A percentile compares a stretch with the other conserved stretches of the same genome.
These are phyloP conservation scores for Collybia nuda DNA, from an alignment of 768 basidiomycete species.

Conservation along the genomic window DNA sequence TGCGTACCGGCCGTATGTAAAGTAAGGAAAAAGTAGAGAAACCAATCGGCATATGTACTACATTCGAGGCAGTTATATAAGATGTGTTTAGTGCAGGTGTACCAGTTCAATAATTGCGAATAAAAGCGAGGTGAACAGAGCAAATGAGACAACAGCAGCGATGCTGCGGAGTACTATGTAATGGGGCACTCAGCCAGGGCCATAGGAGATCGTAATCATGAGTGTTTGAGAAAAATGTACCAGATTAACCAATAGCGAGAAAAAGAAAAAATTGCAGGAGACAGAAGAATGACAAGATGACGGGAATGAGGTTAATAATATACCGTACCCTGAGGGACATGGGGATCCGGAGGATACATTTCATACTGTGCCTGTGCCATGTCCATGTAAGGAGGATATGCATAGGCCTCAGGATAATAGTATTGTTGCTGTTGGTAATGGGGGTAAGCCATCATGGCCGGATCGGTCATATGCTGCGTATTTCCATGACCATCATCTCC, in stretches of 20 bases:
- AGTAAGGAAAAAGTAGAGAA: background rate
- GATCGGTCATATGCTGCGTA: slow-evolving; percentile 11
- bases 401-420: slow-evolving; percentile 72
- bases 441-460: slow-evolving; percentile 51
- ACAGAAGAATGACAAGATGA: slow-evolving; percentile 18
- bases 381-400: slow-evolving; percentile 68
- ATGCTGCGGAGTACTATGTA: slow-evolving; percentile 5
- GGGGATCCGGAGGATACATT: slow-evolving; percentile 50
- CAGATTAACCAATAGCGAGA: background rate
- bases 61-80: slow-evolving; percentile 2
- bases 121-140: background rate
- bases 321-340: slow-evolving; percentile 46
- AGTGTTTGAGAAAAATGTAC: slow-evolving; percentile 6
- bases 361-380: slow-evolving; percentile 70
- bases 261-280: slow-evolving; percentile 2
- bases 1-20: slow-evolving; percentile 2
- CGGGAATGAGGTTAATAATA: slow-evolving; percentile 51
- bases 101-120: slow-evolving; percentile 3
- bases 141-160: slow-evolving; percentile 4
- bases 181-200: slow-evolving; percentile 3
- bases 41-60: background rate
- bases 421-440: slow-evolving; percentile 63
- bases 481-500: slow-evolving; percentile 5
- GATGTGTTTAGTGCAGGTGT: slow-evolving; percentile 6
- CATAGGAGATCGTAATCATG: slow-evolving; percentile 9